These are phyloP conservation scores for Phytophthora idaei DNA, from an alignment of 352 stramenopile genomes.

Conservation along the genomic window DNA sequence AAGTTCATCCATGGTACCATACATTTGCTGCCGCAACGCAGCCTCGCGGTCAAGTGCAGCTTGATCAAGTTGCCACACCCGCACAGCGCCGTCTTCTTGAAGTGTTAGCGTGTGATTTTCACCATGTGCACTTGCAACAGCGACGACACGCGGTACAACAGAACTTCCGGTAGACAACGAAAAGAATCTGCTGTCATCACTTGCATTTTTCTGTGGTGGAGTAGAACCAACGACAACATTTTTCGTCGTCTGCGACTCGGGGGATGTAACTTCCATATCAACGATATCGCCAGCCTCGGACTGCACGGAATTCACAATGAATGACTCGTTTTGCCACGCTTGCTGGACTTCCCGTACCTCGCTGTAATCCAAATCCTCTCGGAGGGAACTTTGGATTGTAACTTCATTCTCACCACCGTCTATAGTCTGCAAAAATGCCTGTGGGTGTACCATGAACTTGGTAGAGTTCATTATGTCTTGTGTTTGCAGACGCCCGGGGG, in stretches of 20 bases:
- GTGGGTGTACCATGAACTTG: conserved; percentile 45
- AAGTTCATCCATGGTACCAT: conserved; percentile 35
- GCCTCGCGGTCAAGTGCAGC: conserved; percentile 51
- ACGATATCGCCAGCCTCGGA: conserved; percentile 32
- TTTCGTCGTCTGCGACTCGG: conserved; percentile 37
- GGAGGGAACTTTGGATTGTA: conserved; percentile 33
- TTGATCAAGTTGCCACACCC: conserved; percentile 73
- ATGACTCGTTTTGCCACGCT: conserved; percentile 35
- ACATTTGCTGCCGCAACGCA: conserved; percentile 73
- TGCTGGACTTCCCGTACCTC: conserved; percentile 21
- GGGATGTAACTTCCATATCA: conserved; percentile 50
- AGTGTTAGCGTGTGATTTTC: conserved; percentile 57
- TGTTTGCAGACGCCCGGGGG: conserved; percentile 22
- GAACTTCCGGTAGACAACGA: neutral
- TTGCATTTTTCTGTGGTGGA: neutral
- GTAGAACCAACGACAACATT: conserved; percentile 43
- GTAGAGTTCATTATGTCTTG: neutral
- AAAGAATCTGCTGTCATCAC: conserved; percentile 14
- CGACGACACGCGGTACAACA: conserved; percentile 44
- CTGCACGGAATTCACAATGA: conserved; percentile 33
- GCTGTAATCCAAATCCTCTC: conserved; percentile 3
- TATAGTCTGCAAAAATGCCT: conserved; percentile 54
- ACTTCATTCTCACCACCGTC: conserved; percentile 3
- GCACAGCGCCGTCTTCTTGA: conserved; percentile 41
- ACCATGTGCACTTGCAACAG: conserved; percentile 36